Evolutionary conservation across 139 green algal species (phyloP), one percentile per base, ranked within the genome.

Genomic region (Nannochloris sp.): DNA sequence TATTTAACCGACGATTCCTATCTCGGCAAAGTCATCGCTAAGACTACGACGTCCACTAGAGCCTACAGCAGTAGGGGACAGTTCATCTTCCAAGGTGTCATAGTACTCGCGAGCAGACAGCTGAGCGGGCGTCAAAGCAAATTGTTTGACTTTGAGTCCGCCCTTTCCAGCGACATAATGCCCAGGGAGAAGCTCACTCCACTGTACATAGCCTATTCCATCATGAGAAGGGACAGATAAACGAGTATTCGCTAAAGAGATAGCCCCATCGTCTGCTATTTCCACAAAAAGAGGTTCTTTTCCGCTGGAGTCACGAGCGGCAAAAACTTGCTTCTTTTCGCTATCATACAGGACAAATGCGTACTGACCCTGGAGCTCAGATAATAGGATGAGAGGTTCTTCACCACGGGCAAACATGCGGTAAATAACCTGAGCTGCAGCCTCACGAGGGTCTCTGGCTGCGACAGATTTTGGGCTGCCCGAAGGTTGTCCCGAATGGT

Each of bases 321-420:
- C 86, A 73, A 91, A 90, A 8, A 73, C 69, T 36, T 76, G 56
- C 39, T 77, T 78, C n/a, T 64, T 61, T 4, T 67, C 71, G 14
- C 60, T 71, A 72, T 89, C 82, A 36, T 83, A 89, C 15, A 91
- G 61, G 3, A 86, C 74, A 70, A 91, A 92, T 0, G 81, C 45
- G 46, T 78, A 92, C 31, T 90, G 70, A 14, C 86, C 86, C 82
- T 92, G 82, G 46, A 92, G 78, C 61, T 92, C 85, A 8, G 78
- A 84, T 10, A 92, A 70, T 47, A 92, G 47, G 12, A 91, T 62
- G 24, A 87, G 59, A 34, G 67, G 73, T 56, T 92, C 80, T 14
- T 69, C 66, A 37, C 57, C 39, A 62, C 85, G 86, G 37, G 9
- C 9, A 39, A 42, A 60, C 56, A 88, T 64, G 36, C 47, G 30